These are phyloP conservation scores for Penicillium cinerascens DNA, from an alignment of 495 filamentous ascomycete genomes.

Conservation along the genomic window DNA sequence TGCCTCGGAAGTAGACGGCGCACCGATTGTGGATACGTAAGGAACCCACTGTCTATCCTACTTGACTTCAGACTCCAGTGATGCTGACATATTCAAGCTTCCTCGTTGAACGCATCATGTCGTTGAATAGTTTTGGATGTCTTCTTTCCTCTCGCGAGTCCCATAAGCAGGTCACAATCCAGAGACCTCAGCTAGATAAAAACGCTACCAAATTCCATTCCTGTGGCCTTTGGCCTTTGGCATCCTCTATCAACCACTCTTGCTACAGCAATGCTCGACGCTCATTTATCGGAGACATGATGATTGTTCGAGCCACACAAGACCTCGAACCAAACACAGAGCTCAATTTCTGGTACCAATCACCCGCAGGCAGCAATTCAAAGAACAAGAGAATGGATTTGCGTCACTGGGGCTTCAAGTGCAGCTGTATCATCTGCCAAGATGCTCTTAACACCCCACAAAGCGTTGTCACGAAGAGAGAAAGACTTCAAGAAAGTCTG, in stretches of 20 bases:
- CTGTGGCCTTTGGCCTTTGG: conserved; percentile 51
- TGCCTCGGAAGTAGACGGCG: conserved; percentile 37
- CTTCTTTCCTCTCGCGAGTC: conserved; percentile 33
- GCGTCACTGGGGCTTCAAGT: conserved; percentile 47
- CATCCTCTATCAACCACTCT: conserved; percentile 55
- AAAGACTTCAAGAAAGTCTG: no score
- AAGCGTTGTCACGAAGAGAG: no score
- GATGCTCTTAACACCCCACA: no score
- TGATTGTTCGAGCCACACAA: conserved; percentile 49
- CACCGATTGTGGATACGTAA: conserved; percentile 51
- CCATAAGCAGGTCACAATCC: conserved; percentile 20
- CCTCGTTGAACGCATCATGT: conserved; percentile 42
- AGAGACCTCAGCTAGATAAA: not conserved
- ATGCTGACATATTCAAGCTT: conserved; percentile 26
- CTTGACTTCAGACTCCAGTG: no score
- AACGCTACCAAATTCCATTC: conserved; percentile 27
- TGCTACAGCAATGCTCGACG: conserved; percentile 45
- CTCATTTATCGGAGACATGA: conserved; percentile 58
- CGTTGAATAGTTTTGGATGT: conserved; percentile 48
- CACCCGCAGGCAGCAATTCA: conserved; percentile 22
- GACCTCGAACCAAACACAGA: conserved; percentile 49
- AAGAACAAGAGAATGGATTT: conserved; percentile 13
- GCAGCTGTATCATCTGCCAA: conserved; percentile 42
- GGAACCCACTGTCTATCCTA: no score
- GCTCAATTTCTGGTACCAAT: conserved; percentile 38